Percentiles rank a stretch among this genome's conserved stretches.
Conservation (phyloP, 75 land plant genomes). For the Adiantum capillusveneris region DNA sequence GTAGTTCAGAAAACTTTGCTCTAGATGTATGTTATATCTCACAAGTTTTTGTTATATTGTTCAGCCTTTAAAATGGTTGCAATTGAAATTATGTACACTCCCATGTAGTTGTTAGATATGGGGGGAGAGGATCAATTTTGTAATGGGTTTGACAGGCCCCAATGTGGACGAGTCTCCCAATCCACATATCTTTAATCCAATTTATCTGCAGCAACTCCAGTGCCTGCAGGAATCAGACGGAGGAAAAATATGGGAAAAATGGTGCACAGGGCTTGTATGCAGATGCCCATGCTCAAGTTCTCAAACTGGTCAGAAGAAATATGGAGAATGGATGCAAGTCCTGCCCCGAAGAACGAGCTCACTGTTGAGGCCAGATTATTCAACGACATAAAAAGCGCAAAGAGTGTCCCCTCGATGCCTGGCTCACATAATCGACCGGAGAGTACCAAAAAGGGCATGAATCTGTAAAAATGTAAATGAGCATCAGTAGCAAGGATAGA, state of each 20-base stretch:
- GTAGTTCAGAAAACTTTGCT: too few species aligned
- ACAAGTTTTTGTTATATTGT: too few species aligned
- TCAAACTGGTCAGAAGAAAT: constrained; percentile 58
- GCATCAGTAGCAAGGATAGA: too few species aligned
- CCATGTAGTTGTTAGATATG: too few species aligned
- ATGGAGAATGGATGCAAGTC: constrained; percentile 50
- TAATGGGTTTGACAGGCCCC: too few species aligned
- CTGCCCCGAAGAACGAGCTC: constrained; percentile 64
- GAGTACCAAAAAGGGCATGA: constrained; percentile 79
- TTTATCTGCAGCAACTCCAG: too few species aligned
- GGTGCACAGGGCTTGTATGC: constrained; percentile 40
- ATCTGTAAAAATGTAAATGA: constrained; percentile 32
- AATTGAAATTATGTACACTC: too few species aligned
- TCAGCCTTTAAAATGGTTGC: too few species aligned
- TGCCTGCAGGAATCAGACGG: constrained; percentile 39
- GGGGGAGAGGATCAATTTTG: too few species aligned
- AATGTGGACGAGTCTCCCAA: too few species aligned
- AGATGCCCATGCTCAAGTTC: constrained; percentile 50
- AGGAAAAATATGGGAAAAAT: constrained; percentile 53
- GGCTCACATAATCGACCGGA: constrained; percentile 85
- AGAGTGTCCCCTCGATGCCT: constrained; percentile 81
- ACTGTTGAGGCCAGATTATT: constrained; percentile 65
- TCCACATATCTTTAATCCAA: too few species aligned
- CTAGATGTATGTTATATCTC: too few species aligned
- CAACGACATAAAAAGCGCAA: constrained; percentile 86